phyloP scores from a whole-genome alignment of 441 rosid genomes.

The Croton setiger region DNA sequence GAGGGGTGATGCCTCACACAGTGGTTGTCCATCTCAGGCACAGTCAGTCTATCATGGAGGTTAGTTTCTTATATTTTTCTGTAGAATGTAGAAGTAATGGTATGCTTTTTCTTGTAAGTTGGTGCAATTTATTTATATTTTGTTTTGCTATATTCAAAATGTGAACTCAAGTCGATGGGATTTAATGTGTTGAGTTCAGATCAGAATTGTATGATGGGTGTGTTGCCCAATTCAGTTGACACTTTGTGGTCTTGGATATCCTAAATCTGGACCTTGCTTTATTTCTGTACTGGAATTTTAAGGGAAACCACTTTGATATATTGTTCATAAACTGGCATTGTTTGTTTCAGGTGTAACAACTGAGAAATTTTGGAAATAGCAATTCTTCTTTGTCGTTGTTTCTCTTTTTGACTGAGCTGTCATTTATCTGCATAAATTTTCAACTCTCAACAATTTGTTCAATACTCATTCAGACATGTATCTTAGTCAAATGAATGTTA shows the following conservation, averaged over 20 bases:
- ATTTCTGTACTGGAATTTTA: background rate
- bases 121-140: background rate
- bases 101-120: constrained; percentile 6
- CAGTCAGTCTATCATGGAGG: constrained; percentile 35
- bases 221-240: background rate
- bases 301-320: background rate
- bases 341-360: background rate
- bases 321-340: background rate
- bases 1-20: constrained; percentile 26
- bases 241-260: background rate
- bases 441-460: background rate
- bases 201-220: background rate
- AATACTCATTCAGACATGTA: background rate
- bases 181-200: background rate
- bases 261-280: background rate
- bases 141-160: background rate
- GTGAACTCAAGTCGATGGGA: background rate
- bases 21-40: constrained; percentile 29
- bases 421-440: background rate
- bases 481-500: background rate
- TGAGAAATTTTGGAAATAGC: background rate
- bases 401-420: background rate
- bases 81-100: background rate
- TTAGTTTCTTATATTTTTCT: constrained; percentile 23
- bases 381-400: background rate